Evolutionary conservation across 257 asterid genomes (phyloP), one percentile per base, ranked within the genome.

Genomic region (Eustoma russellianum): DNA sequence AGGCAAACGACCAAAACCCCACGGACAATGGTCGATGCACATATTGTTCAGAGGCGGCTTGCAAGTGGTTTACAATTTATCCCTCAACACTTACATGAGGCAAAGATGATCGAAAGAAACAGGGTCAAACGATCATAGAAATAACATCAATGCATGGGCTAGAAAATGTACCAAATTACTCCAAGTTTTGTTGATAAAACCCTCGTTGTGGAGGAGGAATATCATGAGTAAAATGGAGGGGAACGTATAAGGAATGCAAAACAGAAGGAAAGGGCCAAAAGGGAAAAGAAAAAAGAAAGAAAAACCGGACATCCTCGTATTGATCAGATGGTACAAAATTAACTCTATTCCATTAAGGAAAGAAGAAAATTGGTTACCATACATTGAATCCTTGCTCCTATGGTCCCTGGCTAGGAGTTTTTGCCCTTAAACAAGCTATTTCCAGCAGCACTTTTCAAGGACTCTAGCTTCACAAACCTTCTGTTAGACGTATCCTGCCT

Each of bases 401-500:
- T 33, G 13, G 30, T 55, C 28, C 13, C 28, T 54, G 17, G 38
- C 45, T n/a, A 33, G 33, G 9, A 50, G 14, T 48, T 38, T 40
- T 45, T 17, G 45, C 55, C 19, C 66, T 59, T 48, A 6, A 59
- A 16, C 45, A 43, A 56, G 76, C 49, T 55, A 64, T 13, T 52
- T 58, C 19, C 48, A 15, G 38, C 60, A 30, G 15, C 38, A 63
- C 41, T 51, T 64, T 63, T 53, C 70, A 34, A 64, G 63, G 18
- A 51, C 50, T 57, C 75, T 61, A 50, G 72, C 72, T 53, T 34
- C 65, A n/a, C 68, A n/a, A n/a, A 61, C 68, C 66, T 73, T 57
- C 66, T 65, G 60, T 73, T 73, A 55, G 68, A 73, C 12, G 68
- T 50, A 34, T 56, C 64, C 50, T 68, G 75, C 64, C 79, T 68